phyloP scores from a whole-genome alignment of 2,329 filamentous ascomycete genomes.

The Colletotrichum ledebouriae region DNA sequence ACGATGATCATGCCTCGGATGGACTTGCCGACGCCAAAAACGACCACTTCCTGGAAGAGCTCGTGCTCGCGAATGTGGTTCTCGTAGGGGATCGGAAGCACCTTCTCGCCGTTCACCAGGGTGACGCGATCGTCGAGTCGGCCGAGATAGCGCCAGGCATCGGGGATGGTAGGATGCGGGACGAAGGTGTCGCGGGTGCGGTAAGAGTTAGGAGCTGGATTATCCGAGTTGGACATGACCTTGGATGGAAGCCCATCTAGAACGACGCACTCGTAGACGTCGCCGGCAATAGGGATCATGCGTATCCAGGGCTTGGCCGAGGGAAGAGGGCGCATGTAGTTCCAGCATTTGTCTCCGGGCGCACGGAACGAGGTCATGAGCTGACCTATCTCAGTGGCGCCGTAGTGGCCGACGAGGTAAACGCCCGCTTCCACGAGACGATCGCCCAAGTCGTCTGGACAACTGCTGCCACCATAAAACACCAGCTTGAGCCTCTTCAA shows the following conservation, averaged over 20 bases:
- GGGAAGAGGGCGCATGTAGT: slow-evolving; percentile 62
- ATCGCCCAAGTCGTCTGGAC: slow-evolving; percentile 66
- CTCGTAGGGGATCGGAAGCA: slow-evolving; percentile 63
- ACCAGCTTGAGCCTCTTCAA: slow-evolving; percentile 60
- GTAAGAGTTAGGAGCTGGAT: slow-evolving; percentile 58
- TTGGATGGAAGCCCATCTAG: slow-evolving; percentile 55
- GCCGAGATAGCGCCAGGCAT: slow-evolving; percentile 60
- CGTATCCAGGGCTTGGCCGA: slow-evolving; percentile 57
- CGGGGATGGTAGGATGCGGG: slow-evolving; percentile 55
- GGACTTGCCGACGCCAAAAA: slow-evolving; percentile 67
- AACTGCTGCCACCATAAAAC: slow-evolving; percentile 64
- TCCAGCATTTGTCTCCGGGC: slow-evolving; percentile 65
- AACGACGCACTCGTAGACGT: slow-evolving; percentile 54
- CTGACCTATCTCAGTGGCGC: slow-evolving; percentile 68
- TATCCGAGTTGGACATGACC: slow-evolving; percentile 54
- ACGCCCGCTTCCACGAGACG: slow-evolving; percentile 61
- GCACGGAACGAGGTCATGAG: slow-evolving; percentile 68
- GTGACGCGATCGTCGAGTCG: slow-evolving; percentile 61
- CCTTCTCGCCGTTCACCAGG: slow-evolving; percentile 63
- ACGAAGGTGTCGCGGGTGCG: slow-evolving; percentile 60
- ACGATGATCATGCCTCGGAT: slow-evolving; percentile 68
- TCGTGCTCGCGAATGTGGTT: slow-evolving; percentile 65
- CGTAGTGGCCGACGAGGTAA: slow-evolving; percentile 64
- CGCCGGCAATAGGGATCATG: slow-evolving; percentile 50
- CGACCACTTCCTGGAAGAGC: slow-evolving; percentile 67